These are phyloP conservation scores for Lactuca sativa DNA, from an alignment of 129 eudicot genomes.

Conservation along the genomic window DNA sequence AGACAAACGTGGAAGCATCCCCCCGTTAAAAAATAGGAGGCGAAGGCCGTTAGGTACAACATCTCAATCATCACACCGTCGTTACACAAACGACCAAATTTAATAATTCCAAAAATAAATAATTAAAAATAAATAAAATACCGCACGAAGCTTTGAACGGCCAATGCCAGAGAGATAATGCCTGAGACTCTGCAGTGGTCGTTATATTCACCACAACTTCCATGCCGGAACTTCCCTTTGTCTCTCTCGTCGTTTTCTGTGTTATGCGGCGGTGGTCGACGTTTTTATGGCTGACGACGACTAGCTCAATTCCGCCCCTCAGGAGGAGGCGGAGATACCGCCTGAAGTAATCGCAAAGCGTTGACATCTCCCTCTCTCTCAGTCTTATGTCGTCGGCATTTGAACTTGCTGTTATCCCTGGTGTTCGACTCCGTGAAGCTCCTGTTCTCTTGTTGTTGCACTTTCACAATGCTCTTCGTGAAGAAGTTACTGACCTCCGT, in stretches of 20 bases:
- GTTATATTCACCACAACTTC: conserved; percentile 41
- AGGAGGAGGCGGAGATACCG: conserved; percentile 32
- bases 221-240: conserved; percentile 48
- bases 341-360: conserved; percentile 4
- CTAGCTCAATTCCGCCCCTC: conserved; percentile 30
- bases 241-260: conserved; percentile 32
- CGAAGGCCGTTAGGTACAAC: conserved; percentile 53
- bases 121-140: not conserved
- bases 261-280: conserved; percentile 27
- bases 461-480: conserved; percentile 67
- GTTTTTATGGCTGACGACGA: conserved; percentile 52
- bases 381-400: not conserved
- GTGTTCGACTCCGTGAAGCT: conserved; percentile 48
- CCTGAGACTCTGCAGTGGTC: conserved; percentile 15
- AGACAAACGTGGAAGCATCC: conserved; percentile 24
- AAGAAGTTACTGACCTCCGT: conserved; percentile 59
- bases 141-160: conserved; percentile 28
- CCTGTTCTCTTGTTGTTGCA: conserved; percentile 60
- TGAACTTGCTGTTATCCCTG: conserved; percentile 24
- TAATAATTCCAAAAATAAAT: conserved; percentile 3
- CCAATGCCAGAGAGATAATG: conserved; percentile 23
- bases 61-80: conserved; percentile 48
- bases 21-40: conserved; percentile 20
- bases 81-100: conserved; percentile 25
- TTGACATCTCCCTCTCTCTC: not conserved